A percentile compares a stretch with the other conserved stretches of the same genome.
Evolutionary conservation across 108 stramenopile species (phyloP).

Genomic region (Cyclostephanos tholiformis): DNA sequence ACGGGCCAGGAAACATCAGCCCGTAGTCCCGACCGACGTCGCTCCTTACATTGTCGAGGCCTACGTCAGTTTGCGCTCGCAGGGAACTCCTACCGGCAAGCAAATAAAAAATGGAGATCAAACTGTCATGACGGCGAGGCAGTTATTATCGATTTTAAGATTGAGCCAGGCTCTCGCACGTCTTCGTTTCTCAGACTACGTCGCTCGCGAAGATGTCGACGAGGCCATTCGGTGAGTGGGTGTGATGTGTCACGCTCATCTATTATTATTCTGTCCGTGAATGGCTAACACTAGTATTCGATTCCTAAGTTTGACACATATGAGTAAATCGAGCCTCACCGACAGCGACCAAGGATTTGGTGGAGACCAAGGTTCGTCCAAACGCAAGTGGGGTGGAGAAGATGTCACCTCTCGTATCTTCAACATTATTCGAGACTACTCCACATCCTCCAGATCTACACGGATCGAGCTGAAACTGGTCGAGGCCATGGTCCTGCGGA

Average conservation of each 20-base stretch:
- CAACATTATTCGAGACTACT: slow-evolving; percentile 76
- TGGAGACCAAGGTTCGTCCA: slow-evolving; percentile 24
- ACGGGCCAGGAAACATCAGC: slow-evolving; percentile 89
- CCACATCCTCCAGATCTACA: slow-evolving; percentile 48
- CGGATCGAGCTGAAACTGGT: slow-evolving; percentile 62
- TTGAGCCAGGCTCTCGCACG: slow-evolving; percentile 95
- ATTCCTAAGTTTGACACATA: slow-evolving; percentile 62
- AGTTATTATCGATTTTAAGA: slow-evolving; percentile 96
- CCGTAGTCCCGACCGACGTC: slow-evolving; percentile 90
- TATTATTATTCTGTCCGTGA: slow-evolving; percentile 29
- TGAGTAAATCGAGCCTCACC: slow-evolving; percentile 82
- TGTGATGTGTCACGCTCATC: not conserved
- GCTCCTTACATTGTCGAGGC: slow-evolving; percentile 96
- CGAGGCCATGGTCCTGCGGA: slow-evolving; percentile 86
- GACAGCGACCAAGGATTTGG: slow-evolving; percentile 41
- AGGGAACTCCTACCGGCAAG: slow-evolving; percentile 74
- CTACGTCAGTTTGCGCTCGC: slow-evolving; percentile 90
- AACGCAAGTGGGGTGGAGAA: slow-evolving; percentile 55
- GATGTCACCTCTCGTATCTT: slow-evolving; percentile 83
- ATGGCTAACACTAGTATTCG: not conserved
- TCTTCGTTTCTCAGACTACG: slow-evolving; percentile 90
- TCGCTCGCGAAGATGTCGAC: slow-evolving; percentile 96
- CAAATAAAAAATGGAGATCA: slow-evolving; percentile 76
- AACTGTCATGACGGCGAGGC: slow-evolving; percentile 96
- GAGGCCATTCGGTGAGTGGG: slow-evolving; percentile 89